A percentile compares a stretch with the other conserved stretches of the same genome.
phyloP scores from a whole-genome alignment of 768 basidiomycete genomes.

The Asterophora lycoperdoides region DNA sequence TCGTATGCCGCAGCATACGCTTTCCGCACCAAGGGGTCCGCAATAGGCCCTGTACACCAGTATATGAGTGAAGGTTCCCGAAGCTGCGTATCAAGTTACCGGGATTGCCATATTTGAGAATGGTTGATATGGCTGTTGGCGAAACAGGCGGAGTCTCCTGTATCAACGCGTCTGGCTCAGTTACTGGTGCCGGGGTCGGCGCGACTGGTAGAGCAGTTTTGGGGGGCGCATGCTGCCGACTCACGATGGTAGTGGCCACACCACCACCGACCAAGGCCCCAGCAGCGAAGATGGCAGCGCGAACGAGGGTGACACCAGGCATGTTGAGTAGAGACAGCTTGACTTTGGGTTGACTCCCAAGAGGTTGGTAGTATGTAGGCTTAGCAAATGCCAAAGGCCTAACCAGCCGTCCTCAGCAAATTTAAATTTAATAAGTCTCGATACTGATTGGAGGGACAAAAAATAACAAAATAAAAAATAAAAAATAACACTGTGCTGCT shows the following conservation, averaged over 20 bases:
- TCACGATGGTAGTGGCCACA: conserved; percentile 48
- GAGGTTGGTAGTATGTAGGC: too few species aligned
- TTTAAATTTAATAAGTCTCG: too few species aligned
- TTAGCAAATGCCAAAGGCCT: too few species aligned
- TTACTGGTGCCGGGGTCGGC: conserved; percentile 30
- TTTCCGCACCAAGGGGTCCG: conserved; percentile 72
- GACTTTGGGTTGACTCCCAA: neutral
- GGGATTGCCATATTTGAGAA: conserved; percentile 79
- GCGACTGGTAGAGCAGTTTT: conserved; percentile 8
- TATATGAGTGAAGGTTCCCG: neutral
- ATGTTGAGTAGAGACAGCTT: conserved; percentile 4
- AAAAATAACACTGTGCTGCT: too few species aligned
- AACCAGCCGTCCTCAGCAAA: too few species aligned
- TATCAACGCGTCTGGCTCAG: conserved; percentile 46
- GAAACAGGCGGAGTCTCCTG: conserved; percentile 31
- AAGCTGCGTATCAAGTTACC: conserved; percentile 43
- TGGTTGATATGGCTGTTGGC: conserved; percentile 24
- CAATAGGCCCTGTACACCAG: conserved; percentile 64
- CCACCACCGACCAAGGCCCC: conserved; percentile 82
- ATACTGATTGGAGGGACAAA: too few species aligned
- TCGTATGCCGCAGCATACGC: conserved; percentile 93
- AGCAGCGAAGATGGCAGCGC: conserved; percentile 74
- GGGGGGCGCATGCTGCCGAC: conserved; percentile 21
- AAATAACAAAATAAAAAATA: too few species aligned
- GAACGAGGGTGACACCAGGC: conserved; percentile 44